phyloP scores from a whole-genome alignment of 345 rosid species.

The Psidium guajava region DNA sequence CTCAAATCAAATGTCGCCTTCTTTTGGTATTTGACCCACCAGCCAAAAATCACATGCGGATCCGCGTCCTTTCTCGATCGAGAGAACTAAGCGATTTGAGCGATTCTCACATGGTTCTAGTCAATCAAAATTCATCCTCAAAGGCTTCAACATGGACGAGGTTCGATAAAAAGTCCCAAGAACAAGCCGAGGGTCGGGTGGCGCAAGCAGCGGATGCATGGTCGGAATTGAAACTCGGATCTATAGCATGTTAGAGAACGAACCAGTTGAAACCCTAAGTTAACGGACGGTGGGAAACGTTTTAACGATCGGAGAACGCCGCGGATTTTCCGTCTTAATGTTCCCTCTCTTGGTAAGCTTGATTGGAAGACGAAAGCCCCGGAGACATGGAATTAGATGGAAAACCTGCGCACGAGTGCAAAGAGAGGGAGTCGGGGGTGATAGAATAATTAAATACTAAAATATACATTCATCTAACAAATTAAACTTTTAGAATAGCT shows the following conservation, averaged over 20 bases:
- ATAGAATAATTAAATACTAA: too few relatives aligned
- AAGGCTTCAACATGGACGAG: background rate
- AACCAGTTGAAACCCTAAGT: background rate
- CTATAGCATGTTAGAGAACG: background rate
- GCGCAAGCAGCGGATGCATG: background rate
- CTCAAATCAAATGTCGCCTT: background rate
- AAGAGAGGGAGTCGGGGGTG: background rate
- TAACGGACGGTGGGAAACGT: background rate
- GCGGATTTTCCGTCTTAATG: background rate
- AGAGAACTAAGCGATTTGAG: background rate
- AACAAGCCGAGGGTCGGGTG: background rate
- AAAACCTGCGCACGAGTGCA: background rate
- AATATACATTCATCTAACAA: too few relatives aligned
- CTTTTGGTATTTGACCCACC: background rate
- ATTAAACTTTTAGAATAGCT: too few relatives aligned
- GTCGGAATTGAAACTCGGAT: background rate
- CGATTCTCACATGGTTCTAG: background rate
- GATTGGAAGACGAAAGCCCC: rapidly evolving
- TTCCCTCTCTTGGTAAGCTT: background rate
- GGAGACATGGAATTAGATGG: background rate
- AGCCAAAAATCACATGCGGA: background rate
- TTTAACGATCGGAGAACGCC: background rate
- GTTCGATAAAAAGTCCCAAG: background rate
- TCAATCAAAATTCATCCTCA: background rate
- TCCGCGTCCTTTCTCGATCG: background rate